These are phyloP conservation scores for Castanea crenata DNA, from an alignment of 306 rosid genomes.

Conservation along the genomic window DNA sequence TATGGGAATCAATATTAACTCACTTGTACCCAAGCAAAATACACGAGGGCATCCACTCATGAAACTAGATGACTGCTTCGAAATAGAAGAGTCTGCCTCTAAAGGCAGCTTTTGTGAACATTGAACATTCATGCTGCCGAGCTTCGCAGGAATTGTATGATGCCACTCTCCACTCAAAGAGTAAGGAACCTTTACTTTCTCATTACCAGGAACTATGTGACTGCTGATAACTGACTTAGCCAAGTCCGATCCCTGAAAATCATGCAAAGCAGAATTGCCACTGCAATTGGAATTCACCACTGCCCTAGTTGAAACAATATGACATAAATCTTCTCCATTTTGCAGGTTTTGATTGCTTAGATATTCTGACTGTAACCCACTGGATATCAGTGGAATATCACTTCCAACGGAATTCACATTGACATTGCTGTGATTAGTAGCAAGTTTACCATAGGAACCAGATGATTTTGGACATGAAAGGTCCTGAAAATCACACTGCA, in stretches of 20 bases:
- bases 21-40: constrained; percentile 32
- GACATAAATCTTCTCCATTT: constrained; percentile 14
- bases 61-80: constrained; percentile 17
- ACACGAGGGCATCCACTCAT: constrained; percentile 40
- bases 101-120: constrained; percentile 7
- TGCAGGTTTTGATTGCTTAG: constrained; percentile 10
- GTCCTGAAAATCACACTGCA: constrained; percentile 36
- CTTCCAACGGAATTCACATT: constrained; percentile 11
- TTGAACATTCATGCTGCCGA: constrained; percentile 11
- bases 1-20: constrained; percentile 7
- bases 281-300: constrained; percentile 18
- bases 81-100: constrained; percentile 10
- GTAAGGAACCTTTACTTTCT: constrained; percentile 20
- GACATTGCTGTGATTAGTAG: not conserved
- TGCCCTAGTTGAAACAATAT: constrained; percentile 17
- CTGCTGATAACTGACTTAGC: constrained; percentile 10
- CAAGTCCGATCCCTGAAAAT: constrained; percentile 27
- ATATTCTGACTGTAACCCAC: constrained; percentile 23
- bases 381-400: constrained; percentile 14
- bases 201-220: constrained; percentile 22
- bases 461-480: constrained; percentile 19
- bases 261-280: constrained; percentile 27
- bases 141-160: constrained; percentile 13
- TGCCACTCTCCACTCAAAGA: constrained; percentile 23
- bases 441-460: constrained; percentile 2